Percentiles rank a stretch among this genome's conserved stretches.
phyloP scores from a whole-genome alignment of 1,284 basidiomycete species.

The Apiotrichum gamsii region DNA sequence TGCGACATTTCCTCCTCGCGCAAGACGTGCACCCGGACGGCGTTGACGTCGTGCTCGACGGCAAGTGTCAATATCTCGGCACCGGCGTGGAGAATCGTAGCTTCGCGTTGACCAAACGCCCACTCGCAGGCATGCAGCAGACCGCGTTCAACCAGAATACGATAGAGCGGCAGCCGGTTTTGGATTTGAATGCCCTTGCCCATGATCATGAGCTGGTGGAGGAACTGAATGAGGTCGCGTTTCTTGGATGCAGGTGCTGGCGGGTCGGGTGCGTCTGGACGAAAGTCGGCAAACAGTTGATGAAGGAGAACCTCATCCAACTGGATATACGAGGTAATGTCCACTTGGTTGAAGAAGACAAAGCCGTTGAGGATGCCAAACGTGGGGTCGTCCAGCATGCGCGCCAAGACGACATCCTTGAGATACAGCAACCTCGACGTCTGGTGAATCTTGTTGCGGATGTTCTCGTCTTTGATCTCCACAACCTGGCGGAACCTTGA shows the following conservation, averaged over 20 bases:
- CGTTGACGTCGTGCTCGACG: constrained; percentile 85
- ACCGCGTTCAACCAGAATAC: constrained; percentile 79
- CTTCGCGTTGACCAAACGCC: constrained; percentile 58
- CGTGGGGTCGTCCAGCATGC: constrained; percentile 89
- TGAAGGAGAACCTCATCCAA: constrained; percentile 67
- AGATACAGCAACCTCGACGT: constrained; percentile 95
- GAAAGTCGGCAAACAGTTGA: constrained; percentile 71
- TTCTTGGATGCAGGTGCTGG: constrained; percentile 19
- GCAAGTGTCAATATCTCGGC: constrained; percentile 82
- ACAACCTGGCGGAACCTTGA: constrained; percentile 83
- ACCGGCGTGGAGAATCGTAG: constrained; percentile 65
- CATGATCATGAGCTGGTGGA: constrained; percentile 91
- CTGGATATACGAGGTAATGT: constrained; percentile 88
- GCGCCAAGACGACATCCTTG: constrained; percentile 94
- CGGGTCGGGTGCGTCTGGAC: constrained; percentile 51
- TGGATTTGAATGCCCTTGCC: constrained; percentile 93
- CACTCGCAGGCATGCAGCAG: constrained; percentile 86
- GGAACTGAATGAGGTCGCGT: constrained; percentile 69
- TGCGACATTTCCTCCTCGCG: constrained; percentile 61
- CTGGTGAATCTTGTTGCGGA: constrained; percentile 86
- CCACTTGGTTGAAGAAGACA: constrained; percentile 98
- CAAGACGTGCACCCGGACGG: constrained; percentile 75
- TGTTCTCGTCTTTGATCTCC: constrained; percentile 62
- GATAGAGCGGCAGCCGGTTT: constrained; percentile 79
- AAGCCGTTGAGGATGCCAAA: constrained; percentile 95